Conservation (phyloP, 192 early-diverging fungal species). For the Coemansia sp. region DNA sequence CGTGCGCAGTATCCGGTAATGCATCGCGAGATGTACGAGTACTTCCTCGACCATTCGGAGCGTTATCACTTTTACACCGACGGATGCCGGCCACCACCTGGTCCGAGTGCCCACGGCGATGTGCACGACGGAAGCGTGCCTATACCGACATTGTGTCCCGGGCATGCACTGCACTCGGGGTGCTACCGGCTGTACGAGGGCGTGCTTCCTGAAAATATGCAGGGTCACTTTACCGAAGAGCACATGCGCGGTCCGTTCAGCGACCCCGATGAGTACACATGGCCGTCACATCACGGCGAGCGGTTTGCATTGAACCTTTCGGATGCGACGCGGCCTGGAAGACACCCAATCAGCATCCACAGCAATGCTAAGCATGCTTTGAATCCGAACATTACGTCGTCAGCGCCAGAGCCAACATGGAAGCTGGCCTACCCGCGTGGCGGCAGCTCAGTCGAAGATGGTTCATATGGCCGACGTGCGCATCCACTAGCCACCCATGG, state of each 20-base stretch:
- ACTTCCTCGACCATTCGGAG: conserved; percentile 43
- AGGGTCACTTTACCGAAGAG: conserved; percentile 8
- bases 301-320: conserved; percentile 15
- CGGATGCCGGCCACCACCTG: conserved; percentile 27
- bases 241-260: conserved; percentile 17
- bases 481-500: not conserved
- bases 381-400: conserved; percentile 25
- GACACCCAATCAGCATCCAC: conserved; percentile 10
- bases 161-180: conserved; percentile 37
- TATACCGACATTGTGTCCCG: conserved; percentile 17
- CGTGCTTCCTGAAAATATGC: conserved; percentile 14
- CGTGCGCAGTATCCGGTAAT: conserved; percentile 31
- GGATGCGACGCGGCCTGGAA: conserved; percentile 5
- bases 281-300: conserved; percentile 13
- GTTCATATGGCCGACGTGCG: conserved; percentile 1
- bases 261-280: conserved; percentile 21
- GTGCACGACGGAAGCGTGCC: conserved; percentile 7
- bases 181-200: conserved; percentile 54
- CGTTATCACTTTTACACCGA: conserved; percentile 46
- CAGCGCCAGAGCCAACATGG: conserved; percentile 41
- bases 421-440: conserved; percentile 10
- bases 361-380: not conserved
- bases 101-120: not conserved
- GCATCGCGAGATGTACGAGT: conserved; percentile 51
- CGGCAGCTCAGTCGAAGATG: conserved; percentile 5